These are phyloP conservation scores for Microcyclospora tardicrescens DNA, from an alignment of 2,329 filamentous ascomycete genomes.

Conservation along the genomic window DNA sequence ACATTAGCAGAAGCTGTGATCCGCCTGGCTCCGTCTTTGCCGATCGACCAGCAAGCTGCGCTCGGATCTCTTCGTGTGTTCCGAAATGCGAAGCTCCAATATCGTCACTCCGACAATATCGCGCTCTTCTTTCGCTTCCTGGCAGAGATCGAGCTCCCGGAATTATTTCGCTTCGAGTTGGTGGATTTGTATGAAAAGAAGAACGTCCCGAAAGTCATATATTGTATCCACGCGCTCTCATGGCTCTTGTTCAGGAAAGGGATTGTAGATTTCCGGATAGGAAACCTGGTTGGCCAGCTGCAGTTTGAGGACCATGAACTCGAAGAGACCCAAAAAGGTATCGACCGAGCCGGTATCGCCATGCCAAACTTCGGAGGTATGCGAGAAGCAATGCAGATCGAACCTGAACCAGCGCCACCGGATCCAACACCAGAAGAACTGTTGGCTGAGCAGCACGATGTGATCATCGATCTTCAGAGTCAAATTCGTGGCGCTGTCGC, in stretches of 20 bases:
- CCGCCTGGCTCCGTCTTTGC: constrained; percentile 64
- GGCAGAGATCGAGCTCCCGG: constrained; percentile 80
- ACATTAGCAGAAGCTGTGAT: constrained; percentile 91
- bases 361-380: constrained; percentile 99
- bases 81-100: constrained; percentile 71
- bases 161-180: constrained; percentile 91
- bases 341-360: constrained; percentile 85
- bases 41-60: constrained; percentile 31
- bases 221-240: constrained; percentile 93
- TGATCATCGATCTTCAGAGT: constrained; percentile 69
- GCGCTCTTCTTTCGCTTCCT: constrained; percentile 91
- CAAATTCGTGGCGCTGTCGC: constrained; percentile 72
- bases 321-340: constrained; percentile 89
- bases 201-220: constrained; percentile 97
- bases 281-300: constrained; percentile 88
- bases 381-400: constrained; percentile 86
- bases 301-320: constrained; percentile 97
- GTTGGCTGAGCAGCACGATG: constrained; percentile 58
- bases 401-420: constrained; percentile 61
- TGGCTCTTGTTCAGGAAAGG: constrained; percentile 96
- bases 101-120: constrained; percentile 94
- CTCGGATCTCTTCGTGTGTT: constrained; percentile 54
- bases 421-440: constrained; percentile 82
- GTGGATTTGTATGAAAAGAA: constrained; percentile 99
- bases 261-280: constrained; percentile 89